A percentile compares a stretch with the other conserved stretches of the same genome.
phyloP scores from a whole-genome alignment of 352 stramenopile species.

The Phytophthora melonis region DNA sequence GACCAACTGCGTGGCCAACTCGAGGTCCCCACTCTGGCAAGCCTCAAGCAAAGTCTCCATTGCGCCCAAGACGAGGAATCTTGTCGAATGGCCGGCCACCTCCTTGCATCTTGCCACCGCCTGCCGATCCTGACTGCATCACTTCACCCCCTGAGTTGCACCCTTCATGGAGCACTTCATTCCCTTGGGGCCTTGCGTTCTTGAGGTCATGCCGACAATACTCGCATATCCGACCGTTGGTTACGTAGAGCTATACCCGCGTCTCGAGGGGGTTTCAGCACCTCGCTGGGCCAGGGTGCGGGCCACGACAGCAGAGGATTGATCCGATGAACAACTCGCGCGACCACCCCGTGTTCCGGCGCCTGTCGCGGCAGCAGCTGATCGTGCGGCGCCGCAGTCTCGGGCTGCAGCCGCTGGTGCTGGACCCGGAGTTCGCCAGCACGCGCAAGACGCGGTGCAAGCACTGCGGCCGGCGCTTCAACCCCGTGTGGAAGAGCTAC shows the following conservation, averaged over 20 bases:
- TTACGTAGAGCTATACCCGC: not conserved
- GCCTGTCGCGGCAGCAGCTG: slow-evolving; percentile 59
- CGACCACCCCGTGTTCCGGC: slow-evolving; percentile 70
- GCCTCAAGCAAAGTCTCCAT: no score
- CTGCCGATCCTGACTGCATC: no score
- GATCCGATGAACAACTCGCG: slow-evolving; percentile 33
- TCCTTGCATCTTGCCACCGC: no score
- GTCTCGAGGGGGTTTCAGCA: not conserved
- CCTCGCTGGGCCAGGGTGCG: not conserved
- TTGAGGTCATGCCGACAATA: not conserved
- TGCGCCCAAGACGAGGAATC: no score
- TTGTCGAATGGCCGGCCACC: no score
- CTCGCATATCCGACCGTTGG: not conserved
- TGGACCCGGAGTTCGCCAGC: slow-evolving; percentile 28
- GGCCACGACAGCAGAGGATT: not conserved
- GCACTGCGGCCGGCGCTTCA: slow-evolving; percentile 57
- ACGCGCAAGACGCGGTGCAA: slow-evolving; percentile 46
- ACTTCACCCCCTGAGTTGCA: no score
- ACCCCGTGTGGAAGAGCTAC: slow-evolving; percentile 53
- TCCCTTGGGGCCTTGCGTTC: not conserved
- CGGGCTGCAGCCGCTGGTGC: slow-evolving; percentile 56
- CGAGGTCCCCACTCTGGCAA: no score
- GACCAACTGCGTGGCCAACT: no score
- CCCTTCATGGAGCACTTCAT: no score
- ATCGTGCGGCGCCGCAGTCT: slow-evolving; percentile 57